Conservation (phyloP, 129 eudicot species). For the Rutidosis leptorrhynchoides region DNA sequence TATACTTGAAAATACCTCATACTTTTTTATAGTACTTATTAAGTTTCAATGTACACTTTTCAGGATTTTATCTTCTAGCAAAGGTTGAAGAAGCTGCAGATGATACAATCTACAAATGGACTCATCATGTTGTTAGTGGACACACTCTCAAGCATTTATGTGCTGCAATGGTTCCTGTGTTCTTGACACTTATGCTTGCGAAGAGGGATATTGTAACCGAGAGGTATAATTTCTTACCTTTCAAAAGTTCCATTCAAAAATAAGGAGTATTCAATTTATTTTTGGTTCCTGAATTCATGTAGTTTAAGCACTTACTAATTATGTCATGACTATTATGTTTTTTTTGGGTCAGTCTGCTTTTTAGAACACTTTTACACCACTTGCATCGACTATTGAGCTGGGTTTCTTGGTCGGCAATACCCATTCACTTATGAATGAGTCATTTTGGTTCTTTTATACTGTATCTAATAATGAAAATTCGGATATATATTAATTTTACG, state of each 20-base stretch:
- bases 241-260: constrained; percentile 2
- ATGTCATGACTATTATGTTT: constrained; percentile 11
- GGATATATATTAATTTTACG: neutral
- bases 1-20: constrained; percentile 6
- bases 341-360: neutral
- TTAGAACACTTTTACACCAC: neutral
- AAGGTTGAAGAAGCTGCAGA: constrained; percentile 93
- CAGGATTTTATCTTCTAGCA: constrained; percentile 91
- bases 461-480: neutral
- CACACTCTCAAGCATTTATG: constrained; percentile 91
- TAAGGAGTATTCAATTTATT: neutral
- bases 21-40: constrained; percentile 12
- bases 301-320: neutral
- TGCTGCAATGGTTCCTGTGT: constrained; percentile 95
- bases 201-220: constrained; percentile 62
- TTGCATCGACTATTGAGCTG: neutral
- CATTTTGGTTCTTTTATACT: neutral
- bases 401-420: neutral
- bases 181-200: constrained; percentile 88
- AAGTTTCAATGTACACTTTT: constrained; percentile 14
- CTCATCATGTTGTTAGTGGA: constrained; percentile 76
- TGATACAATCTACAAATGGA: constrained; percentile 70
- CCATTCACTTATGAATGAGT: neutral
- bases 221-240: constrained; percentile 41
- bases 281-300: neutral